Base-by-base conservation (phyloP, 2,329 filamentous ascomycete species). In the Periconia sp. region DNA sequence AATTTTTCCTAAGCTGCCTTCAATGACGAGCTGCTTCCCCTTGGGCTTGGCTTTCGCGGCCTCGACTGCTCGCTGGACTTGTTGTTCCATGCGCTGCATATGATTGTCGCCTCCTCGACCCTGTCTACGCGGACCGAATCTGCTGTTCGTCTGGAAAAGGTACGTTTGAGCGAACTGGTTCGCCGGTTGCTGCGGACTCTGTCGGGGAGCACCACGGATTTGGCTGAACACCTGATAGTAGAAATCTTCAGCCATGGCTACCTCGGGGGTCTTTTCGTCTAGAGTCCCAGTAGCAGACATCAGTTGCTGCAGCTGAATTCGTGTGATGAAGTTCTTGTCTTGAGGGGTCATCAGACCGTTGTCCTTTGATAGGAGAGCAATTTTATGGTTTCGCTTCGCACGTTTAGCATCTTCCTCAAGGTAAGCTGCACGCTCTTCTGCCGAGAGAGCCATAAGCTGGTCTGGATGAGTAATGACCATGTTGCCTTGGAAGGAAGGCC, bases 321-420 rank as follows among this genome's bases (percentile, higher is more conserved):
- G 86, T 4, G 94, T 97, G 56, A 99, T 96, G 72, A 97, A 99
- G 68, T 96, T 99, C 79, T 99, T 99, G 73, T 99, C 94, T 66
- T 97, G 92, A 0, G 94, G 94, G 4, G 94, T 99, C 94, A 99
- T 99, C 48, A 99, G 75, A 17, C 94, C 94, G 63, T 99, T 99
- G 61, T 95, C 91, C 73, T 90, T 91, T 17, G 90, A 95, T 39
- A 96, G 76, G 29, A 95, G 78, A 74, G 92, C 92, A 50, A 99
- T 97, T 77, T 99, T 99, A 75, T 97, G 92, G 65, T 99, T 97
- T 29, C 94, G 84, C 78, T 99, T 99, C 5, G 94, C 92, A 36
- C 94, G 85, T 72, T 92, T 94, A 0, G 92, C 92, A 70, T 99
- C 94, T 68, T 96, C 92, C 52, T 90, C 85, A 39, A 97, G 72